Evolutionary conservation across 495 filamentous ascomycete genomes (phyloP), one percentile per base, ranked within the genome.

Genomic region (Cercophora samala): DNA sequence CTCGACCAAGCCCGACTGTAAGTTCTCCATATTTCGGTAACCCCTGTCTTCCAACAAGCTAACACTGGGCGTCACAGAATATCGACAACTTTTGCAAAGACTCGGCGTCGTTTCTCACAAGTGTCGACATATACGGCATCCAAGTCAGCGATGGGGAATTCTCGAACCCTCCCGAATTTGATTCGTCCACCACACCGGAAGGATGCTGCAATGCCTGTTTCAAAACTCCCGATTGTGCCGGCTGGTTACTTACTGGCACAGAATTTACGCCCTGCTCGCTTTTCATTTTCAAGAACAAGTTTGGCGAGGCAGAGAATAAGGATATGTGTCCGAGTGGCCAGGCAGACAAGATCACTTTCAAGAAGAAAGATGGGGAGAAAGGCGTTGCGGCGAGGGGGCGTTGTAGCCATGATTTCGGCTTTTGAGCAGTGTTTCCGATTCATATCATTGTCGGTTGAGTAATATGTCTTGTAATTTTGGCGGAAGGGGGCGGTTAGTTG

Each of bases 201-300:
- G 64, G 21, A 19, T 76, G 74, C 71, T 76, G 74, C 66, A 54
- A 26, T 2, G 6, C 15, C 0, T 75, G 74, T 63, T 62, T 55
- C 26, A 22, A 15, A 8, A 46, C 25, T 22, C 18, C 21, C 5
- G 18, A 37, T 29, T 76, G 74, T 61, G 70, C 68, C 6, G 73
- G 69, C 52, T 76, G 74, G 74, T 5, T 74, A 21, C 73, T 63
- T 64, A 53, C 70, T 22, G 53, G 21, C 5, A 17, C 2, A 0
- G 1, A 22, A 0, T 75, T 63, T 55, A 76, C 73, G 26, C 73
- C 74, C 0, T 76, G 74, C 62, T 64, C 68, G 37, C 37, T 46
- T 11, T 46, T 46, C 11, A 11, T 9, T 46, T 9, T 46, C 24
- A 65, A 64, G 58, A 24, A 71, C 59, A 52, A 70, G 3, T 32